Evolutionary conservation across 306 rosid genomes (phyloP), one percentile per base, ranked within the genome.

Genomic region (Senna siamea): DNA sequence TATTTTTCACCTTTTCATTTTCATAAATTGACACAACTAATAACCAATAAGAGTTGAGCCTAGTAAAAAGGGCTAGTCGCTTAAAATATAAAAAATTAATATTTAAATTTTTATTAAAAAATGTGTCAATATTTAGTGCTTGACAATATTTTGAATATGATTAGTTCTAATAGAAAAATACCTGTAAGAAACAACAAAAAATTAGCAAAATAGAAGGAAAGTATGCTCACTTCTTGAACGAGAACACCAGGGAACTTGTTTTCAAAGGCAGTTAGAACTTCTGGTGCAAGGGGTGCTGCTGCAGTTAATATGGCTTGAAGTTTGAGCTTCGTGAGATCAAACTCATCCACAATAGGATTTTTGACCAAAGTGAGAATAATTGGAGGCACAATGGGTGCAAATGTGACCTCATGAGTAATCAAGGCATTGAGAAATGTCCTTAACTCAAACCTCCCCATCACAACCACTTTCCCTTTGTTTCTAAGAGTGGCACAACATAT

Each of bases 271-370:
- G 62, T 70, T 47, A 85, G 94, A 19, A 91, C 57, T 34, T 91
- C 97, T 0, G 99, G 99, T 37, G 99, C 96, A 43, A 94, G 93
- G 9, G 97, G 96, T 40, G 99, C 97, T 0, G 99, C 96, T 7
- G 97, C 99, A 52, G 96, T 89, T 88, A 94, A 87, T 50, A 92
- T 51, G 1, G 99, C 93, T 56, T 83, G 96, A 22, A 92, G 97
- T 63, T 90, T 94, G 28, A 94, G 96, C 83, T 77, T 76, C 76
- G 76, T 84, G 9, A 94, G 96, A 84, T 92, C 96, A 48, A 88
- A 94, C 56, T 92, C 93, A 74, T 87, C 87, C 0, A 94, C 96
- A 0, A 87, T 67, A 5, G 99, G 97, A 74, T 87, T 92, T 72
- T 94, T 87, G 0, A 88, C 97, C 88, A 94, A 80, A 59, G 73